Base-by-base conservation (phyloP, 2,329 filamentous ascomycete species). In the Fusarium sp. region DNA sequence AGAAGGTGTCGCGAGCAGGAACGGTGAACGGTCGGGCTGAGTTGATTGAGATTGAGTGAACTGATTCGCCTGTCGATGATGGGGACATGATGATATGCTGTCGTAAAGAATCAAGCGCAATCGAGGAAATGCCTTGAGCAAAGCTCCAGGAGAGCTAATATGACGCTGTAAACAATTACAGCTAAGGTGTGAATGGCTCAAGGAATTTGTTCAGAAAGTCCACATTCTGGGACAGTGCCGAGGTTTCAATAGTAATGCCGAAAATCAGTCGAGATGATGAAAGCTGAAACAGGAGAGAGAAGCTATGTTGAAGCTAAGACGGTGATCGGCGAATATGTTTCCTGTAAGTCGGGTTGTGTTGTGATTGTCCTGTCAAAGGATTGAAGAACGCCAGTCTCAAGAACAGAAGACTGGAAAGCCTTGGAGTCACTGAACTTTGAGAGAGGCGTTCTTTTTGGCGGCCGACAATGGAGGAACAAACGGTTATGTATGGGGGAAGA, bases 51-150 rank as follows among this genome's bases (percentile, higher is more conserved):
- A 76, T 77, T 62, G 84, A 84, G 64, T 79, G 81, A 71, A 85
- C 84, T 67, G 85, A 87, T 78, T 86, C 84, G 75, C 82, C 83
- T 71, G 83, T 86, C 74, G 84, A 86, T 40, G 84, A 86, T 75
- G 84, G 84, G 78, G 84, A 82, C 84, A 87, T 86, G 76, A 77
- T 80, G 74, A 34, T 42, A 51, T 29, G 30, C 42, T 76, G 73
- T 52, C 69, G 66, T 40, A 70, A 75, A 57, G 69, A 62, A 53
- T 71, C 59, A 48, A 70, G 67, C 34, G 71, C 61, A 51, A 71
- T 69, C 62, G 58, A 69, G 65, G 51, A 63, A 37, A 25, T 45
- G 40, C 32, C 52, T 46, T 49, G 30, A 59, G 27, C 53, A 52
- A 40, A 37, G 45, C 27, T 57, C 42, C 8, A 32, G 55, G 27